These are phyloP conservation scores for Debaryomycetaceae sp. DNA, from an alignment of 1,139 yeast genomes.

Conservation along the genomic window DNA sequence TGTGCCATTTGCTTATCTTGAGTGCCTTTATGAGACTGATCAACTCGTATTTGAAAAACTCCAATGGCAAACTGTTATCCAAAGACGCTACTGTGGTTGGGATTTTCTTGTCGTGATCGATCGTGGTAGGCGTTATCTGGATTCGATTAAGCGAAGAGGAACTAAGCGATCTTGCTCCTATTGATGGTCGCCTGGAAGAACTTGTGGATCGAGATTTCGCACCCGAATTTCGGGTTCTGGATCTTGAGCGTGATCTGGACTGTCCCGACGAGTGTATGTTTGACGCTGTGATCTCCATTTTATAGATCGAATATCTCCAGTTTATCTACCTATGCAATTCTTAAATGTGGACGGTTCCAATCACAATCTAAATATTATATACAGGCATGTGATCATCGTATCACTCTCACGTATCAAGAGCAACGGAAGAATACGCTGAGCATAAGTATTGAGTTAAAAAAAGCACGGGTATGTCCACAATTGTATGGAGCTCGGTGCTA, in stretches of 20 bases:
- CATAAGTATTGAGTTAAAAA: no score
- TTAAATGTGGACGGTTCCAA: no score
- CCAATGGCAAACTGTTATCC: slow-evolving; percentile 74
- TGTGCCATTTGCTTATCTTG: slow-evolving; percentile 76
- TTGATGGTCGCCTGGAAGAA: slow-evolving; percentile 35
- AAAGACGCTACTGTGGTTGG: slow-evolving; percentile 44
- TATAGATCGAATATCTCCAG: neutral
- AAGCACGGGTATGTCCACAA: neutral
- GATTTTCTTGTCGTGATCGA: slow-evolving; percentile 27
- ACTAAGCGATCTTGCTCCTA: slow-evolving; percentile 27
- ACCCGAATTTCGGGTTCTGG: slow-evolving; percentile 34
- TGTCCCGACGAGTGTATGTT: slow-evolving; percentile 13
- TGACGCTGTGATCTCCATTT: slow-evolving; percentile 28
- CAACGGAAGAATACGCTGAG: neutral
- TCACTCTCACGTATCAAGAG: neutral
- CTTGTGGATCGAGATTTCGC: slow-evolving; percentile 36
- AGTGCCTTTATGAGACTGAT: slow-evolving; percentile 61
- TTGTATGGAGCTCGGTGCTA: slow-evolving; percentile 14
- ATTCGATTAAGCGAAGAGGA: slow-evolving; percentile 24
- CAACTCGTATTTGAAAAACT: slow-evolving; percentile 82
- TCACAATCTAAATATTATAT: neutral
- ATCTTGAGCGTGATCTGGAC: slow-evolving; percentile 34
- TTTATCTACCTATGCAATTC: no score
- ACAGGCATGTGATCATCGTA: neutral
- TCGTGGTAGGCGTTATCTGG: slow-evolving; percentile 24